These are phyloP conservation scores for Blastomyces silverae DNA, from an alignment of 2,329 filamentous ascomycete genomes.

Conservation along the genomic window DNA sequence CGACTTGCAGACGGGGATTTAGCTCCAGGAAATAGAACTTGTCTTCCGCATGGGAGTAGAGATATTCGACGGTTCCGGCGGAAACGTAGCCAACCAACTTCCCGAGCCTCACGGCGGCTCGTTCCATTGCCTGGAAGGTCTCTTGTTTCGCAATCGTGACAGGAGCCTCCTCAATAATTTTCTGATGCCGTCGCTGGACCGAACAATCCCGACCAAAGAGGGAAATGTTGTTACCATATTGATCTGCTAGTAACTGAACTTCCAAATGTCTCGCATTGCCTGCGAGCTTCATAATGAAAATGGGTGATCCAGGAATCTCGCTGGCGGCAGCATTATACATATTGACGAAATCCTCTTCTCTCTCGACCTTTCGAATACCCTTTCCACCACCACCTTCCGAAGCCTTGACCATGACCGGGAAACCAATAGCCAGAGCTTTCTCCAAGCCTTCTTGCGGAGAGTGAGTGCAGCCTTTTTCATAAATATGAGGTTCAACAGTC, in stretches of 20 bases:
- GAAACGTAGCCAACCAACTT: slow-evolving; percentile 96
- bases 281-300: slow-evolving; percentile 99
- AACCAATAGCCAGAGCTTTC: slow-evolving; percentile 84
- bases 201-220: slow-evolving; percentile 98
- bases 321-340: slow-evolving; percentile 94
- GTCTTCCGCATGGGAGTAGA: slow-evolving; percentile 96
- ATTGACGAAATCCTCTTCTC: slow-evolving; percentile 73
- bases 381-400: slow-evolving; percentile 98
- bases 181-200: slow-evolving; percentile 95
- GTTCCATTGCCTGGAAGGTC: slow-evolving; percentile 95
- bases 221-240: slow-evolving; percentile 99
- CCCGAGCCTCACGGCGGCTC: slow-evolving; percentile 88
- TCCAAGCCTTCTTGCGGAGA: slow-evolving; percentile 83
- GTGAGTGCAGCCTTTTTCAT: slow-evolving; percentile 83
- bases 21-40: slow-evolving; percentile 99
- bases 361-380: slow-evolving; percentile 91
- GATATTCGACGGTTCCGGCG: slow-evolving; percentile 95
- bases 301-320: slow-evolving; percentile 96
- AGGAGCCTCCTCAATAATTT: slow-evolving; percentile 98
- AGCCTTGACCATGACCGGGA: slow-evolving; percentile 99
- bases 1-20: slow-evolving; percentile 98
- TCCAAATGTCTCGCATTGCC: slow-evolving; percentile 95
- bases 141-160: slow-evolving; percentile 86
- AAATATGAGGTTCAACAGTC: slow-evolving; percentile 78
- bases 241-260: slow-evolving; percentile 93